Evolutionary conservation across 2,329 filamentous ascomycete species (phyloP).

Genomic region (Aulographum hederae): DNA sequence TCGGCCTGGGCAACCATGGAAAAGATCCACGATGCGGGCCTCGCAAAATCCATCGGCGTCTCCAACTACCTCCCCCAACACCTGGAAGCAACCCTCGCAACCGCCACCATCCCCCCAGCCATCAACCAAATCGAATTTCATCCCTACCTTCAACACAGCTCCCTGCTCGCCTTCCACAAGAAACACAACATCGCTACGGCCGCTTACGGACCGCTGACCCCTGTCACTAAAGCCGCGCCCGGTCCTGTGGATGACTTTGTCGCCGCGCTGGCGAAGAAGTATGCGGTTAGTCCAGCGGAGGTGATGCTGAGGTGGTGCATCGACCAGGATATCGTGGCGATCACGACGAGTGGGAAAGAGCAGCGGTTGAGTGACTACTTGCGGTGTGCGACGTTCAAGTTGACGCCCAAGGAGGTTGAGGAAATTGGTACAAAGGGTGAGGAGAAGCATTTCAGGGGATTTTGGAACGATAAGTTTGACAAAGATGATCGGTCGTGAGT

Average conservation of each 20-base stretch:
- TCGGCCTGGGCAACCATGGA: constrained; percentile 43
- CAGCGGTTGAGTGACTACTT: constrained; percentile 39
- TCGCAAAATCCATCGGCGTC: constrained; percentile 42
- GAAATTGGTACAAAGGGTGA: constrained; percentile 30
- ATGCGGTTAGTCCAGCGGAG: constrained; percentile 38
- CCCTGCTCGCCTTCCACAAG: constrained; percentile 34
- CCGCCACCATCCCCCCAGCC: constrained; percentile 36
- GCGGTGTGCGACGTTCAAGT: constrained; percentile 34
- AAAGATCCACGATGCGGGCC: constrained; percentile 33
- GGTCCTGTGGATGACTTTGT: constrained; percentile 38
- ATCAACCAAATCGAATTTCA: constrained; percentile 55
- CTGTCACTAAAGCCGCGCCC: constrained; percentile 33
- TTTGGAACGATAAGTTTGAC: constrained; percentile 5
- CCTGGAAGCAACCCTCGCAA: constrained; percentile 33
- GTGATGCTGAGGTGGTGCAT: constrained; percentile 41
- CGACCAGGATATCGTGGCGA: constrained; percentile 38
- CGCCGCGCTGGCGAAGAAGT: constrained; percentile 36
- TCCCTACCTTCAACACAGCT: constrained; percentile 42
- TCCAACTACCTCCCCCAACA: constrained; percentile 40
- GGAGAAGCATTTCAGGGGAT: constrained; percentile 25
- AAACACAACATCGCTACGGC: constrained; percentile 24
- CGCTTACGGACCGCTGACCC: constrained; percentile 28
- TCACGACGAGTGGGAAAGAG: constrained; percentile 44
- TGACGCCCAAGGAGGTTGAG: constrained; percentile 39
- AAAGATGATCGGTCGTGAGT: constrained; percentile 3